Percentiles rank a stretch among this genome's conserved stretches.
Evolutionary conservation across 2,329 filamentous ascomycete genomes (phyloP).

Genomic region (Fusarium xylarioides): DNA sequence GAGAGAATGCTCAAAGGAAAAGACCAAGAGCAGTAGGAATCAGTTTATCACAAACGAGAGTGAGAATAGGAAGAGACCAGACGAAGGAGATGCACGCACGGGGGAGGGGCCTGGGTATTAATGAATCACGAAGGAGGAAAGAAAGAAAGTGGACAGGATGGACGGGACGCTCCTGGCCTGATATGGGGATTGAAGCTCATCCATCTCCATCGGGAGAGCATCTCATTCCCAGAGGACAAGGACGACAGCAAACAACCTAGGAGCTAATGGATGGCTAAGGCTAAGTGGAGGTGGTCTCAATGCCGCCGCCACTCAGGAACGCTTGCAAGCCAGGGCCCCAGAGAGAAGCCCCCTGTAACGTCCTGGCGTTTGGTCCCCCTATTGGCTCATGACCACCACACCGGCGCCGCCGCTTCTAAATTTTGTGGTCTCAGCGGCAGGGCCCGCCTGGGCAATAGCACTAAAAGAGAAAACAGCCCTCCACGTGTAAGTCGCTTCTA

Average conservation of each 20-base stretch:
- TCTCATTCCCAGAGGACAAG: slow-evolving; percentile 1
- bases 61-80: slow-evolving; percentile 23
- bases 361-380: not conserved
- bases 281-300: slow-evolving; percentile 28
- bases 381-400: slow-evolving; percentile 19
- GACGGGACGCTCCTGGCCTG: slow-evolving; percentile 14
- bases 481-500: not conserved
- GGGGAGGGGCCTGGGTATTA: slow-evolving; percentile 18
- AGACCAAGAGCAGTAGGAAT: slow-evolving; percentile 1
- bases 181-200: slow-evolving; percentile 32
- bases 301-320: slow-evolving; percentile 38
- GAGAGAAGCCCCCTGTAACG: slow-evolving; percentile 21
- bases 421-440: slow-evolving; percentile 35
- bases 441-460: slow-evolving; percentile 36
- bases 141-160: slow-evolving; percentile 4
- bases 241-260: slow-evolving; percentile 14
- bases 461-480: slow-evolving; percentile 2
- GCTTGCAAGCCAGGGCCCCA: slow-evolving; percentile 13
- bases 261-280: not conserved
- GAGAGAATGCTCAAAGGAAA: slow-evolving; percentile 9
- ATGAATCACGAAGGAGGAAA: slow-evolving; percentile 12
- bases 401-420: slow-evolving; percentile 24
- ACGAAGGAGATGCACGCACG: slow-evolving; percentile 9
- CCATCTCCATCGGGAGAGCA: slow-evolving; percentile 4
- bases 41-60: slow-evolving; percentile 21